Evolutionary conservation across 805 yeast genomes (phyloP).

Genomic region (Saccharomycopsis fermentans): DNA sequence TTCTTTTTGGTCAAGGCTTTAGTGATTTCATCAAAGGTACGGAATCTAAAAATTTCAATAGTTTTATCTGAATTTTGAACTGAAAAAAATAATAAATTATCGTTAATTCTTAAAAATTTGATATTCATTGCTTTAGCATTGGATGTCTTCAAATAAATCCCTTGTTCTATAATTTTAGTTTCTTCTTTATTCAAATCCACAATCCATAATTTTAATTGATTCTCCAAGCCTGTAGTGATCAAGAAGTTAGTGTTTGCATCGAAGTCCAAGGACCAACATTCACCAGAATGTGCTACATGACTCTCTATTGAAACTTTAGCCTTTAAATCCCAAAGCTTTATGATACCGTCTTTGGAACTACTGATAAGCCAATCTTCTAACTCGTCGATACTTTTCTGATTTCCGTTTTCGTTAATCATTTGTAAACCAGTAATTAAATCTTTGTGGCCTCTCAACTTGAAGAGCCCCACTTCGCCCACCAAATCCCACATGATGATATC

Average conservation of each 20-base stretch:
- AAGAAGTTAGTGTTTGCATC: slow-evolving; percentile 28
- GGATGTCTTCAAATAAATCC: slow-evolving; percentile 65
- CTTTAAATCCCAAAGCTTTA: slow-evolving; percentile 89
- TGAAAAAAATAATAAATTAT: slow-evolving; percentile 37
- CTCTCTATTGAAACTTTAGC: slow-evolving; percentile 89
- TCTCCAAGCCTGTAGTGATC: slow-evolving; percentile 70
- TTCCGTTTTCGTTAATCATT: slow-evolving; percentile 30
- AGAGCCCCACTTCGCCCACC: slow-evolving; percentile 82
- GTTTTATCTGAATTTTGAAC: slow-evolving; percentile 76
- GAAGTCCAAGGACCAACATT: slow-evolving; percentile 71
- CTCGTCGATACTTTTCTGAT: slow-evolving; percentile 30
- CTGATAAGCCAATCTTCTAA: slow-evolving; percentile 64
- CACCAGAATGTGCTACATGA: slow-evolving; percentile 86
- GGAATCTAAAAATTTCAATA: slow-evolving; percentile 66
- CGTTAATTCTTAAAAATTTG: slow-evolving; percentile 37
- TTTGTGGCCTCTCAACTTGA: slow-evolving; percentile 79
- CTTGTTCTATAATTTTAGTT: slow-evolving; percentile 45
- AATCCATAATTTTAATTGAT: slow-evolving; percentile 77
- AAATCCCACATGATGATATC: slow-evolving; percentile 88
- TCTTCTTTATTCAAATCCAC: slow-evolving; percentile 47
- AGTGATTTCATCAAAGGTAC: slow-evolving; percentile 65
- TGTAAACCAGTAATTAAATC: slow-evolving; percentile 75
- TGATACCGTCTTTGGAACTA: slow-evolving; percentile 79
- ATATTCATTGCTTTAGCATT: slow-evolving; percentile 59
- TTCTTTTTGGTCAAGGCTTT: slow-evolving; percentile 71